phyloP scores from a whole-genome alignment of 768 basidiomycete genomes.

The Sutorius australiensis region DNA sequence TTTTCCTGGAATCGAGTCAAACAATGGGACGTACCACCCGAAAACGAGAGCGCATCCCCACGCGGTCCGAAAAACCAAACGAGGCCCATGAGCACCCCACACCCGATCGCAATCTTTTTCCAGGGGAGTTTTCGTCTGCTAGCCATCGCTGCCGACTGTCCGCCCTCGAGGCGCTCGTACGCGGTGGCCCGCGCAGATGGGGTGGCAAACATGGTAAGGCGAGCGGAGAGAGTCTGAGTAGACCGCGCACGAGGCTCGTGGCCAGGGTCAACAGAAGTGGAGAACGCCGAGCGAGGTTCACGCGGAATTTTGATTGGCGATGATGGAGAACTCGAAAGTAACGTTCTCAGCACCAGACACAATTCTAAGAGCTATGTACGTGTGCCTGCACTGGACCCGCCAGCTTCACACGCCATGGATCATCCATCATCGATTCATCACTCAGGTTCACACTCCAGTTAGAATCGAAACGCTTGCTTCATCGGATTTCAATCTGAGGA shows the following conservation, averaged over 20 bases:
- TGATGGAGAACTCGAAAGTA: not conserved
- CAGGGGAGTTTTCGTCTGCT: slow-evolving; percentile 42
- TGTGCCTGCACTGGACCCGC: not conserved
- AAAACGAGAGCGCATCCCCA: slow-evolving; percentile 11
- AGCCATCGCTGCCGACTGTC: slow-evolving; percentile 36
- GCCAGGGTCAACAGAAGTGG: slow-evolving; percentile 30
- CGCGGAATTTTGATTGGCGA: slow-evolving; percentile 21
- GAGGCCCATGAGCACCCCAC: slow-evolving; percentile 50
- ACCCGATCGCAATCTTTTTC: slow-evolving; percentile 67
- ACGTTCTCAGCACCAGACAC: no score
- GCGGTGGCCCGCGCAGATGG: slow-evolving; percentile 39
- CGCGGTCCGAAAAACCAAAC: slow-evolving; percentile 67
- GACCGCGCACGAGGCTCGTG: slow-evolving; percentile 23
- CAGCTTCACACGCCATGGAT: not conserved
- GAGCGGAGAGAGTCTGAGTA: slow-evolving; percentile 1
- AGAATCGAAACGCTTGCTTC: not conserved
- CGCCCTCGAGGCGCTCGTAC: slow-evolving; percentile 62
- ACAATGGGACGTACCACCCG: slow-evolving; percentile 15
- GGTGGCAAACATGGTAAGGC: slow-evolving; percentile 19
- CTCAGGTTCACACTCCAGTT: not conserved
- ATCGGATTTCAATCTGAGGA: slow-evolving; percentile 3
- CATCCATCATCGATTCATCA: no score
- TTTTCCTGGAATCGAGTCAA: not conserved
- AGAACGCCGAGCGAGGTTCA: slow-evolving; percentile 21
- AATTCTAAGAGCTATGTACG: not conserved